Evolutionary conservation across 148 eudicot genomes (phyloP).

Genomic region (Polygonum maritimum): DNA sequence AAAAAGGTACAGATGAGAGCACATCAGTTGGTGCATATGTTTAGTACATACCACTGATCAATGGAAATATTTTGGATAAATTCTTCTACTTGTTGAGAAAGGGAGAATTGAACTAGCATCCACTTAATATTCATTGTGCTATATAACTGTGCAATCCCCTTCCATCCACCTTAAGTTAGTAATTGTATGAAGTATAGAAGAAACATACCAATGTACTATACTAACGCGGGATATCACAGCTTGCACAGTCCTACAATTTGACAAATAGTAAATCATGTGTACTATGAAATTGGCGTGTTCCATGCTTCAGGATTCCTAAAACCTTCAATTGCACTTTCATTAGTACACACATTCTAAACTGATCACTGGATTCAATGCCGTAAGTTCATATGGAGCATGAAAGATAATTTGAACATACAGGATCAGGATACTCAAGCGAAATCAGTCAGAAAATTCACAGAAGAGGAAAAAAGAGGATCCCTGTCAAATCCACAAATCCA

Average conservation of each 20-base stretch:
- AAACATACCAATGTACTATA: neutral
- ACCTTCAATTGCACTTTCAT: neutral
- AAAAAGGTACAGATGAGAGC: neutral
- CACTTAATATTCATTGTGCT: neutral
- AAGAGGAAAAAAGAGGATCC: neutral
- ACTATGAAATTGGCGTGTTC: no score
- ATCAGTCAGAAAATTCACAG: neutral
- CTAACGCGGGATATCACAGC: neutral
- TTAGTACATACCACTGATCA: neutral
- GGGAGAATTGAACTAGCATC: neutral
- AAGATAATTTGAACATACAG: no score
- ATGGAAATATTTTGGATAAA: neutral
- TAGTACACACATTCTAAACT: neutral
- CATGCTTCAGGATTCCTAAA: neutral
- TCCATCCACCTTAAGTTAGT: neutral
- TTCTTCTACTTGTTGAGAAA: neutral
- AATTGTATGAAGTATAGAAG: neutral
- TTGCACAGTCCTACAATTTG: neutral
- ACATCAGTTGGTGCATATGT: neutral
- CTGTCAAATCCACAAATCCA: neutral
- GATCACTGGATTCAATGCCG: neutral
- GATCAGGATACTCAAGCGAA: no score
- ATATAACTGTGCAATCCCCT: neutral
- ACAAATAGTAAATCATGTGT: neutral
- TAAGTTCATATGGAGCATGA: no score